Conservation (phyloP, 2,329 filamentous ascomycete species). For the Pezicula rhizophila region DNA sequence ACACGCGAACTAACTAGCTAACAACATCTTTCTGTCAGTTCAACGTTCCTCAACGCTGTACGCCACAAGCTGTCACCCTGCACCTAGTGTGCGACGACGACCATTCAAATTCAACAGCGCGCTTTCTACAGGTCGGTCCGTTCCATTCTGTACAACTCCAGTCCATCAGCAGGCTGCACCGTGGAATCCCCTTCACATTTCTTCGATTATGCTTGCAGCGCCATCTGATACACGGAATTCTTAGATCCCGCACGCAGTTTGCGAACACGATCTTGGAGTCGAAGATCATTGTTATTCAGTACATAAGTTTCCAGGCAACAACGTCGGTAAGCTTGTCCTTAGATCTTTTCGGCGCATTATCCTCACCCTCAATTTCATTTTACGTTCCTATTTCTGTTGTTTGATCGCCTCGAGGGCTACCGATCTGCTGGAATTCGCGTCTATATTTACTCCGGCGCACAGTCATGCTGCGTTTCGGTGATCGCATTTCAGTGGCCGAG, state of each 20-base stretch:
- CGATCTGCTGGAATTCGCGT: conserved; percentile 9
- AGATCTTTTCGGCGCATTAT: conserved; percentile 6
- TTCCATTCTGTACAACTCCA: conserved; percentile 15
- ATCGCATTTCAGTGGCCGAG: conserved; percentile 13
- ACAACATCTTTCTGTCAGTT: not conserved
- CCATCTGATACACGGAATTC: conserved; percentile 15
- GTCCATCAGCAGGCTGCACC: conserved; percentile 14
- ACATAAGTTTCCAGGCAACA: conserved; percentile 7
- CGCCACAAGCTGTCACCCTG: conserved; percentile 12
- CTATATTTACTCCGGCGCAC: conserved; percentile 18
- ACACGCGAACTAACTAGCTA: not conserved
- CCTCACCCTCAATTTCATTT: conserved; percentile 9
- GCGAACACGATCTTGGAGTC: conserved; percentile 6
- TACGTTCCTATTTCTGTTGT: conserved; percentile 10
- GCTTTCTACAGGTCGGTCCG: conserved; percentile 10
- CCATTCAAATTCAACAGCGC: conserved; percentile 9
- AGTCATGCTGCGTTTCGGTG: conserved; percentile 15
- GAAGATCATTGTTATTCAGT: not conserved
- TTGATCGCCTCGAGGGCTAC: conserved; percentile 15
- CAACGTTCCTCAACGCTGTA: not conserved
- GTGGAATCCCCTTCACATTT: conserved; percentile 6
- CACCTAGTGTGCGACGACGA: conserved; percentile 2
- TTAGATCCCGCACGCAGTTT: conserved; percentile 5
- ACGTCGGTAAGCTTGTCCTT: not conserved
- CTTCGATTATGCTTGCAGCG: conserved; percentile 5